Conservation (phyloP, 2,329 filamentous ascomycete species). For the Bertia moriformis region DNA sequence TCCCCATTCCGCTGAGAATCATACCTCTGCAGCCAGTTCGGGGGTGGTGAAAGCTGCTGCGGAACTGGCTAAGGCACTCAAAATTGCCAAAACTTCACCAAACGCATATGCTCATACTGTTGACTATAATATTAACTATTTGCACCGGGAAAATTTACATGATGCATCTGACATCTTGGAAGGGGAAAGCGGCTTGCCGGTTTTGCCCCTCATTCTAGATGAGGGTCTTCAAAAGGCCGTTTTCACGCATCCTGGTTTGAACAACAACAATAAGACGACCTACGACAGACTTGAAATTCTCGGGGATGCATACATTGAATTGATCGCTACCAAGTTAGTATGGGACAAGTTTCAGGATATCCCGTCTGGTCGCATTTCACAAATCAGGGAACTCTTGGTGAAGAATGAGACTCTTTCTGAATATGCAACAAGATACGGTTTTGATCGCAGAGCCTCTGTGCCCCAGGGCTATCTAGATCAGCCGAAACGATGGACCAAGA, state of each 20-base stretch:
- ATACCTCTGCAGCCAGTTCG: no score
- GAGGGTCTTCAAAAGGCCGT: constrained; percentile 27
- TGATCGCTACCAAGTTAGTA: constrained; percentile 45
- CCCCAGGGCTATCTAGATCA: constrained; percentile 14
- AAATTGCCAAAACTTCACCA: no score
- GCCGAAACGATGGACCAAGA: constrained; percentile 33
- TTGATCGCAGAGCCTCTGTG: constrained; percentile 32
- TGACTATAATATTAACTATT: no score
- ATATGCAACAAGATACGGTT: constrained; percentile 39
- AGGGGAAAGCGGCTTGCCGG: no score
- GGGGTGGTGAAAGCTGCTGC: no score
- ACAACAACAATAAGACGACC: constrained; percentile 12
- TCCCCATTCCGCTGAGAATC: no score
- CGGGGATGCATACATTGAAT: constrained; percentile 54
- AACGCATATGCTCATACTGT: no score
- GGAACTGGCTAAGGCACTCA: no score
- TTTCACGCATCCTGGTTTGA: constrained; percentile 31
- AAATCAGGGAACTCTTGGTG: constrained; percentile 45
- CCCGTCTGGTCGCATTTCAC: constrained; percentile 38
- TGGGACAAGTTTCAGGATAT: constrained; percentile 37
- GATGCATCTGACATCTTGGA: no score
- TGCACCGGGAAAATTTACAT: no score
- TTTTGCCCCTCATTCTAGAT: constrained; percentile 31
- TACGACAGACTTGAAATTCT: constrained; percentile 59
- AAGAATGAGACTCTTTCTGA: constrained; percentile 47